Base-by-base conservation (phyloP, 352 stramenopile species). In the Phytophthora melonis region DNA sequence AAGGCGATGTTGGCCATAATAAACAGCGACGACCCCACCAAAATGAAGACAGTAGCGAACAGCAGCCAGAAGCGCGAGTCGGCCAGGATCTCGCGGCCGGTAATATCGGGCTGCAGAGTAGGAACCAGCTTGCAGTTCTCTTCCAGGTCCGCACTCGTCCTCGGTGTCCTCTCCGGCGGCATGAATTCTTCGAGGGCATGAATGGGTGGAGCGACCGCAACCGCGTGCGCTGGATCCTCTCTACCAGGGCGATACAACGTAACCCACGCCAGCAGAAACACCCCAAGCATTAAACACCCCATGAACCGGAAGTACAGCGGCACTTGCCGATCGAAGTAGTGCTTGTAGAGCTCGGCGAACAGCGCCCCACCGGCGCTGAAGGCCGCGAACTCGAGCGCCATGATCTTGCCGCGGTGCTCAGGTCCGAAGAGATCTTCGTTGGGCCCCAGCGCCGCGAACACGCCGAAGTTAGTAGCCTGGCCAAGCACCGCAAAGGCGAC, bases 1-100 rank as follows among this genome's bases (percentile, higher is more conserved):
- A 95, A 95, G 9, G 84, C 79, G 59, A 94, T 88, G 70, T 93
- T 95, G 50, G 87, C 73, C 84, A 95, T 93, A 47, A 95, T 73
- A 64, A 95, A 94, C 8, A 95, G 70, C 50, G 85, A 83, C 18
- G 84, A 84, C 13, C 87, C 86, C 36, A 95, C 86, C 30, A 93
- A 66, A 34, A 95, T 88, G 49, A 94, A 91, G 0, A 94, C 84
- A 0, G 83, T 87, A 13, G 81, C 57, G 47, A 95, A 93, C 30
- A 95, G 68, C 45, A 92, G 36, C 87, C 84, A 94, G 56, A 94
- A 94, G 30, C 81, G 78, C 3, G 57, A 66, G 55, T 93, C 87
- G 0, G 36, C 14, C 3, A 95, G 68, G 25, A 94, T 74, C 13
- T 70, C 74, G 4, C 66, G 59, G 0, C 86, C 82, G 0, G 86